These are phyloP conservation scores for Phyllosticta citribraziliensis DNA, from an alignment of 2,329 filamentous ascomycete species.

Conservation along the genomic window DNA sequence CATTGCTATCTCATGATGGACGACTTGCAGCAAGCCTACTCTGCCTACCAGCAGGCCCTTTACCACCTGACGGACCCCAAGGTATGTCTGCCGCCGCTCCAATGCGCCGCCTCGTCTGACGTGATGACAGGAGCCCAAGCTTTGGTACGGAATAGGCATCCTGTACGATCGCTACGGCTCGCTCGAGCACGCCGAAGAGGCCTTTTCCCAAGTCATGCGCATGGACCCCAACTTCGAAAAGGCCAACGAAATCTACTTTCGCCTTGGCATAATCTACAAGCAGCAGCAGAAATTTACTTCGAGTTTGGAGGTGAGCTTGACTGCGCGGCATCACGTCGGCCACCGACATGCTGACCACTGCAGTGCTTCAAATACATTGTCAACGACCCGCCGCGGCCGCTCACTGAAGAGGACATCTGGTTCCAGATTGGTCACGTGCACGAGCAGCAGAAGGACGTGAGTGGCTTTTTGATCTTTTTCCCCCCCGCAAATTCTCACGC, in stretches of 20 bases:
- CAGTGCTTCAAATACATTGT: conserved; percentile 99
- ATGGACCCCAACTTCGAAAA: conserved; percentile 98
- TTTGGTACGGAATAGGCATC: conserved; percentile 98
- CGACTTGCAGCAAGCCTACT: conserved; percentile 91
- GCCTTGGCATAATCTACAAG: conserved; percentile 98
- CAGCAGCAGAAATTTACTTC: conserved; percentile 90
- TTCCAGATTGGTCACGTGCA: conserved; percentile 99
- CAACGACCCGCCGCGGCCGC: conserved; percentile 75
- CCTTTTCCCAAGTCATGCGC: conserved; percentile 96
- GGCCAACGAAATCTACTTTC: conserved; percentile 97
- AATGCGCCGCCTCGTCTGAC: background rate
- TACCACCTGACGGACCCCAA: conserved; percentile 91
- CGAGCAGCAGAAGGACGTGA: conserved; percentile 95
- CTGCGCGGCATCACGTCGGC: background rate
- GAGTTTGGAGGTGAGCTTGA: conserved; percentile 66
- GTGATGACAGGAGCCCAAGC: conserved; percentile 66
- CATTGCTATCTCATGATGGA: conserved; percentile 99
- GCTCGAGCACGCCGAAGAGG: conserved; percentile 92
- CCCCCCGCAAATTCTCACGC: conserved; percentile 17
- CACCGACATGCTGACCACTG: background rate
- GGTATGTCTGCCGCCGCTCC: conserved; percentile 16
- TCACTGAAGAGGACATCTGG: conserved; percentile 98
- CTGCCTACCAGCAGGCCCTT: conserved; percentile 88
- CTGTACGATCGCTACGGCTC: conserved; percentile 95
- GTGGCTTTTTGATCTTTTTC: conserved; percentile 28